A percentile compares a stretch with the other conserved stretches of the same genome.
These are phyloP conservation scores for Neoascochyta sp. DNA, from an alignment of 2,329 filamentous ascomycete species.

Conservation along the genomic window DNA sequence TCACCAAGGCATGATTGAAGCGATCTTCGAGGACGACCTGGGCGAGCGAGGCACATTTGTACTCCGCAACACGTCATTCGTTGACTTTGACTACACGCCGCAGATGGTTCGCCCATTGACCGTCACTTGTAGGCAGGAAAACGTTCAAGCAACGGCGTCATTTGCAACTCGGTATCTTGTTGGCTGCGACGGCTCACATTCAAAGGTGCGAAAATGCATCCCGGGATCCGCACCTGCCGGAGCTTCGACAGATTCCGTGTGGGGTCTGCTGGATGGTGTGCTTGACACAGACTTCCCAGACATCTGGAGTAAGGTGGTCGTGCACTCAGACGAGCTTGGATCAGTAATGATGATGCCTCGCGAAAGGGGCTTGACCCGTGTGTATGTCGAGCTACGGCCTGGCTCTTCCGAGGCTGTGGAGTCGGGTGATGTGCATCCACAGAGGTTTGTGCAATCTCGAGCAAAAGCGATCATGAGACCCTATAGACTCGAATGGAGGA, in stretches of 20 bases:
- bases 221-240: constrained; percentile 45
- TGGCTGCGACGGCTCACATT: constrained; percentile 71
- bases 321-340: constrained; percentile 64
- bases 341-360: constrained; percentile 72
- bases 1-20: constrained; percentile 74
- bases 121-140: constrained; percentile 41
- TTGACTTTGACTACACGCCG: constrained; percentile 46
- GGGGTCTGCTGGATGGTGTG: constrained; percentile 70
- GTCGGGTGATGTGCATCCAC: constrained; percentile 42
- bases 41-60: constrained; percentile 61
- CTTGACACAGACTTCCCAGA: constrained; percentile 70
- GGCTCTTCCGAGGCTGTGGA: constrained; percentile 29
- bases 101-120: constrained; percentile 40
- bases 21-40: constrained; percentile 66
- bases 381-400: constrained; percentile 49
- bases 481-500: constrained; percentile 45
- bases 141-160: constrained; percentile 37
- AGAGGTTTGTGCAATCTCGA: constrained; percentile 68
- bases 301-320: constrained; percentile 69
- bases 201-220: constrained; percentile 64
- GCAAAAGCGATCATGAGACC: constrained; percentile 50
- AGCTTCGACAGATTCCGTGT: constrained; percentile 55
- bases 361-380: constrained; percentile 67
- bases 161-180: constrained; percentile 62
- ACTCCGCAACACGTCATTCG: constrained; percentile 60